Conservation (phyloP, 2,329 filamentous ascomycete species). For the Apiospora hydei region DNA sequence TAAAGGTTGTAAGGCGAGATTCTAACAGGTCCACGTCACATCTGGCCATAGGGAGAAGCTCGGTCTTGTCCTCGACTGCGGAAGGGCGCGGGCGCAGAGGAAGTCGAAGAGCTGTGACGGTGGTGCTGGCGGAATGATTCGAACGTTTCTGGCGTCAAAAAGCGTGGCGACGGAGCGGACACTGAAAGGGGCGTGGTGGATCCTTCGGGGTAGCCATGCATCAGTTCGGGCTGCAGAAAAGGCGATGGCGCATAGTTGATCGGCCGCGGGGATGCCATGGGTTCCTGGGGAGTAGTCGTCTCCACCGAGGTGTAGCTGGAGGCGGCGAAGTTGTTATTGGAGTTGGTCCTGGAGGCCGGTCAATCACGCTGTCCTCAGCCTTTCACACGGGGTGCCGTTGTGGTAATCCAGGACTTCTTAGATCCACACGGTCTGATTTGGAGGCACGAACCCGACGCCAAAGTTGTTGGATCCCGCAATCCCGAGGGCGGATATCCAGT, state of each 20-base stretch:
- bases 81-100: conserved; percentile 38
- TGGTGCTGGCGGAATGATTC: conserved; percentile 23
- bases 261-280: conserved; percentile 42
- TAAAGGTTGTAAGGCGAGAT: conserved; percentile 31
- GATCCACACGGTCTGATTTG: conserved; percentile 68
- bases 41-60: conserved; percentile 33
- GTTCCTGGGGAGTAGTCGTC: conserved; percentile 43
- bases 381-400: conserved; percentile 48
- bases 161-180: conserved; percentile 43
- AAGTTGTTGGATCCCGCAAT: conserved; percentile 49
- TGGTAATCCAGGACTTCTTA: conserved; percentile 52
- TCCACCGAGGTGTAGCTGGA: conserved; percentile 54
- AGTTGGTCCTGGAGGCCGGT: conserved; percentile 58
- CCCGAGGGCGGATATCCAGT: conserved; percentile 55
- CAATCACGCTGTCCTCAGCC: conserved; percentile 58
- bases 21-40: conserved; percentile 29
- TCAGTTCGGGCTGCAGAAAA: conserved; percentile 52
- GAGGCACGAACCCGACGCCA: conserved; percentile 68
- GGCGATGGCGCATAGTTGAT: conserved; percentile 52
- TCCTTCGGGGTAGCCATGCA: conserved; percentile 49
- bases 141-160: conserved; percentile 46
- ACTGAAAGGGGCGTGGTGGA: conserved; percentile 45
- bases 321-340: conserved; percentile 44
- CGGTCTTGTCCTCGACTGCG: conserved; percentile 47
- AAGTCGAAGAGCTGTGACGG: conserved; percentile 44